Percentiles rank a stretch among this genome's conserved stretches.
phyloP scores from a whole-genome alignment of 371 early-diverging fungal species.

The Syncephalastrum sp. region DNA sequence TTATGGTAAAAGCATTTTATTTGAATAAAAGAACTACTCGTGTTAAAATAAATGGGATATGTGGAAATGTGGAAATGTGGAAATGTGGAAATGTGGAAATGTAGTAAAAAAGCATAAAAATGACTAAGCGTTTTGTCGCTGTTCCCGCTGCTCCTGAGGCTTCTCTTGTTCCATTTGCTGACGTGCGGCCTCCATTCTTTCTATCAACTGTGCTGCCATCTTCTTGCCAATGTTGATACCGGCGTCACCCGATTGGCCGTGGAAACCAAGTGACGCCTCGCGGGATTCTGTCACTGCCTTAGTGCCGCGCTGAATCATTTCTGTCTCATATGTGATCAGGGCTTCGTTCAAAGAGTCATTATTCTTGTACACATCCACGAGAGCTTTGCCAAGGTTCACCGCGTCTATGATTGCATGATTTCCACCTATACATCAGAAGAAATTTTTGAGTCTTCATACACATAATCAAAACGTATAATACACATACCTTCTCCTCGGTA shows the following conservation, averaged over 20 bases:
- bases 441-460: too few species aligned
- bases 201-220: neutral
- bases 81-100: too few species aligned
- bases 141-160: too few species aligned
- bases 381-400: conserved; percentile 5
- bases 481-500: conserved; percentile 14
- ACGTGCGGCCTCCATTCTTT: conserved; percentile 35
- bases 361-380: conserved; percentile 1
- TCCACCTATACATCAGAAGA: conserved; percentile 4
- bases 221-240: too few species aligned
- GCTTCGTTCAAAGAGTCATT: conserved; percentile 5
- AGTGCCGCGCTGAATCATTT: conserved; percentile 11
- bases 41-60: too few species aligned
- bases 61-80: too few species aligned
- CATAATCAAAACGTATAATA: too few species aligned
- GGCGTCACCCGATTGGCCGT: too few species aligned
- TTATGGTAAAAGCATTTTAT: too few species aligned
- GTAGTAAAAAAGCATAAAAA: too few species aligned
- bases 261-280: conserved; percentile 2
- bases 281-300: conserved; percentile 12
- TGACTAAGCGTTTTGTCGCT: too few species aligned
- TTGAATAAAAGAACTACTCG: too few species aligned
- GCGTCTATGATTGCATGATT: conserved; percentile 20
- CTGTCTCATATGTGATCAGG: conserved; percentile 5
- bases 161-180: conserved; percentile 33